Conservation (phyloP, 164 flowering plant species). For the Dillenia suffruticosa region DNA sequence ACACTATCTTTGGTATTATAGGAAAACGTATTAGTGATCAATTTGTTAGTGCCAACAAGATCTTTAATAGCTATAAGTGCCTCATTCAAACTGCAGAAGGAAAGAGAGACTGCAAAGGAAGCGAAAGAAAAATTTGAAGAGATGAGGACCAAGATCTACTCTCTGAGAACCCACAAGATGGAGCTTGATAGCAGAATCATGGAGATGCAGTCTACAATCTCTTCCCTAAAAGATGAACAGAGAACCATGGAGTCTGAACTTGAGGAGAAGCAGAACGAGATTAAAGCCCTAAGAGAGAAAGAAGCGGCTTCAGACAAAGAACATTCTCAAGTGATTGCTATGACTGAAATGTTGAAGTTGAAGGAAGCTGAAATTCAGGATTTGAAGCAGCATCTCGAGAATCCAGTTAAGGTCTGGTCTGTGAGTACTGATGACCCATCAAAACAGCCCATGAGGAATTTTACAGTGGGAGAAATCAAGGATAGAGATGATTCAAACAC, state of each 20-base stretch:
- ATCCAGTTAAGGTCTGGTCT: conserved; percentile 24
- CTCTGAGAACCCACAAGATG: conserved; percentile 43
- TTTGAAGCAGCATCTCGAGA: conserved; percentile 31
- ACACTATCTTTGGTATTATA: neutral
- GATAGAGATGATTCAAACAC: neutral
- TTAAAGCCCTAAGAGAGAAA: conserved; percentile 30
- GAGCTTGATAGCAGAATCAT: conserved; percentile 39
- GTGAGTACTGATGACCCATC: conserved; percentile 36
- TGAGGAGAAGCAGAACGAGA: conserved; percentile 49
- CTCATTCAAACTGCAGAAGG: conserved; percentile 38
- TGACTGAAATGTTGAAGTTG: conserved; percentile 36
- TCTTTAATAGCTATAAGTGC: neutral
- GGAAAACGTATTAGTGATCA: neutral
- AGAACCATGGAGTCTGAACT: conserved; percentile 33
- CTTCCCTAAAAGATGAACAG: conserved; percentile 58
- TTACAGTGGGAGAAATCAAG: neutral
- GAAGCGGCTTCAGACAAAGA: conserved; percentile 12
- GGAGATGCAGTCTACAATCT: conserved; percentile 49
- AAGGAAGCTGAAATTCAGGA: conserved; percentile 53
- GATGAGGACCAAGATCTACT: conserved; percentile 35
- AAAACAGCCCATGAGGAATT: conserved; percentile 17
- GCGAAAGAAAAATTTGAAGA: conserved; percentile 42
- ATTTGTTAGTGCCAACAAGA: conserved; percentile 1
- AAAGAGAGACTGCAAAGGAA: conserved; percentile 41
- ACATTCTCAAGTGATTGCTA: conserved; percentile 18